These are phyloP conservation scores for Citrus maxima DNA, from an alignment of 345 rosid species.

Conservation along the genomic window DNA sequence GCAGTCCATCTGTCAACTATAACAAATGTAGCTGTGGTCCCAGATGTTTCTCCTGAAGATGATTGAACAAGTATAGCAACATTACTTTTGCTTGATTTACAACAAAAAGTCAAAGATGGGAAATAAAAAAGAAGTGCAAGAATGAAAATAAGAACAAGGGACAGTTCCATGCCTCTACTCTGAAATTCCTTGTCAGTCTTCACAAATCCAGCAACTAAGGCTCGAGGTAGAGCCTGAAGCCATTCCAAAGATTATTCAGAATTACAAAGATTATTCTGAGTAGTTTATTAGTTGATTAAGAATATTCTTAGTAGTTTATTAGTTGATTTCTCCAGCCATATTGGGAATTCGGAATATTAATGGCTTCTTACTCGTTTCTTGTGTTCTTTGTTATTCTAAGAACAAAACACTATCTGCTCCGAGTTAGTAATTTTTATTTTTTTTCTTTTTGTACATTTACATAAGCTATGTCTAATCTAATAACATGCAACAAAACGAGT, in stretches of 20 bases:
- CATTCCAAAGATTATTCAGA: too few species aligned
- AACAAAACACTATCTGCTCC: too few species aligned
- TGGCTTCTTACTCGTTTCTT: too few species aligned
- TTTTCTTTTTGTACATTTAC: not conserved
- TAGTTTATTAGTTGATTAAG: too few species aligned
- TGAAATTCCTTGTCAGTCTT: slow-evolving; percentile 94
- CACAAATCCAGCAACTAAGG: slow-evolving; percentile 88
- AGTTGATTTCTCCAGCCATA: too few species aligned
- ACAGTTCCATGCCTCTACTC: slow-evolving; percentile 53
- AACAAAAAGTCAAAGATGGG: not conserved
- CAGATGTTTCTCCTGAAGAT: too few species aligned
- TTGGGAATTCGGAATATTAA: not conserved
- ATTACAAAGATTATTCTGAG: not conserved
- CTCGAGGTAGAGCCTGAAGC: slow-evolving; percentile 86
- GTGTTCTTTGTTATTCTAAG: too few species aligned
- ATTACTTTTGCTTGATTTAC: slow-evolving; percentile 12
- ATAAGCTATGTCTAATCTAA: too few species aligned
- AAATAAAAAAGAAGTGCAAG: slow-evolving; percentile 4
- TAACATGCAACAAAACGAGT: not conserved
- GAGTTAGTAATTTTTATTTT: too few species aligned
- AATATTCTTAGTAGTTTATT: too few species aligned
- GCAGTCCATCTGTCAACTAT: slow-evolving; percentile 91
- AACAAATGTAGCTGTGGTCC: too few species aligned
- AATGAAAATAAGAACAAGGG: slow-evolving; percentile 1
- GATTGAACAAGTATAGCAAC: not conserved